Evolutionary conservation across 352 stramenopile species (phyloP).

Genomic region (Pythium pyrilobum): DNA sequence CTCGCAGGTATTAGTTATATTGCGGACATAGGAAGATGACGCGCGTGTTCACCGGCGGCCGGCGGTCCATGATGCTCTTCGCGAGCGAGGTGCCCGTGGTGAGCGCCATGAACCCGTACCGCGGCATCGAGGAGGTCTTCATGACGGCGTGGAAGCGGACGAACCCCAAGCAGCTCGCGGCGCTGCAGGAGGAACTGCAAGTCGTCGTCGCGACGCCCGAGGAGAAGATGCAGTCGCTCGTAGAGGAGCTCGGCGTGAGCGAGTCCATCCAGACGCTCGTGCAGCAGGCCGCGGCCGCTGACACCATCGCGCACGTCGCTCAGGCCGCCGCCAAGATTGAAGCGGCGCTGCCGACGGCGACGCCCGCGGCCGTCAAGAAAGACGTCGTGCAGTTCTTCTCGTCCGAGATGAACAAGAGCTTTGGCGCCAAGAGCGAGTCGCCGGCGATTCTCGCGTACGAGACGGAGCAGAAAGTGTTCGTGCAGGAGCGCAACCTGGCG

Average conservation of each 20-base stretch:
- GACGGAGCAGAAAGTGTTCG: slow-evolving; percentile 39
- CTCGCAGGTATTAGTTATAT: background rate
- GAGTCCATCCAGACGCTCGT: slow-evolving; percentile 56
- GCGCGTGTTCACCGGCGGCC: slow-evolving; percentile 2
- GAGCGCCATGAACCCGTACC: slow-evolving; percentile 75
- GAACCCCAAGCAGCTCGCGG: slow-evolving; percentile 52
- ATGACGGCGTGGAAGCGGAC: slow-evolving; percentile 74
- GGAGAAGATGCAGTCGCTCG: slow-evolving; percentile 51
- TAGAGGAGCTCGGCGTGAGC: slow-evolving; percentile 45
- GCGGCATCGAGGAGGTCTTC: slow-evolving; percentile 82
- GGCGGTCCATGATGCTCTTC: slow-evolving; percentile 68
- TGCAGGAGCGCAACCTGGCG: slow-evolving; percentile 66
- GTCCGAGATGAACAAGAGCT: slow-evolving; percentile 77
- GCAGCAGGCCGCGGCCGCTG: slow-evolving; percentile 37
- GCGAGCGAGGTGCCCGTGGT: slow-evolving; percentile 84
- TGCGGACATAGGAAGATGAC: background rate
- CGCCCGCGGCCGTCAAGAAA: slow-evolving; percentile 40
- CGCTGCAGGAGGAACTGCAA: slow-evolving; percentile 41
- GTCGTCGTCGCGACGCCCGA: slow-evolving; percentile 39
- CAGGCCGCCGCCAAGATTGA: slow-evolving; percentile 39
- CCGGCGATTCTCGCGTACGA: slow-evolving; percentile 72
- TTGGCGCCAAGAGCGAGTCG: slow-evolving; percentile 57
- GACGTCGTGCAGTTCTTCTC: slow-evolving; percentile 72
- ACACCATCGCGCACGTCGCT: slow-evolving; percentile 37
- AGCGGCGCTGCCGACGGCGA: slow-evolving; percentile 37